Conservation (phyloP, 2,329 filamentous ascomycete genomes). For the Paecilomyces formosus region DNA sequence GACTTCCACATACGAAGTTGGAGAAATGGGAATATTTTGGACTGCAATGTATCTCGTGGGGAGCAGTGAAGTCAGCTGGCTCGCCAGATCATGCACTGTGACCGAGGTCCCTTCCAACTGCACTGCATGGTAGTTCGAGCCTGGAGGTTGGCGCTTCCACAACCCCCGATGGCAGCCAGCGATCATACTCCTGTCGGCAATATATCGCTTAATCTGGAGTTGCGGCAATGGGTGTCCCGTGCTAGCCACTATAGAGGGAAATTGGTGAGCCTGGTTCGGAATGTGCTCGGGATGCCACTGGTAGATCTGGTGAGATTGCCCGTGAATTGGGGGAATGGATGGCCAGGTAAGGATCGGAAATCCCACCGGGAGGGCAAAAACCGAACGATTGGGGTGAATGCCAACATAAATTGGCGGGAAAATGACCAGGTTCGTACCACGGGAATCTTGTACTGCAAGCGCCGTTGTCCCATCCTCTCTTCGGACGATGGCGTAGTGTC, state of each 20-base stretch:
- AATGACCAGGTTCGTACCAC: not conserved
- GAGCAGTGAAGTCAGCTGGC: not conserved
- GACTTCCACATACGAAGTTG: not conserved
- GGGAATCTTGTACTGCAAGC: not conserved
- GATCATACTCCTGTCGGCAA: not conserved
- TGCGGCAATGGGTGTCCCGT: not conserved
- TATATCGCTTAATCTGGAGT: not conserved
- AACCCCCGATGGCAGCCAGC: not conserved
- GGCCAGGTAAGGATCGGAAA: not conserved
- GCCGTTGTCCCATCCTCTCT: not conserved
- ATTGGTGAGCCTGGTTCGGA: not conserved
- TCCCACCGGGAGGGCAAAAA: not conserved
- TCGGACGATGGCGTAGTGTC: not conserved
- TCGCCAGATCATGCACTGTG: not conserved
- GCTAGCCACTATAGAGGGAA: not conserved
- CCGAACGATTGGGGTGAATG: not conserved
- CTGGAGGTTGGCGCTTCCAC: not conserved
- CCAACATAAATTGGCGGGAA: not conserved
- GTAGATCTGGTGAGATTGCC: not conserved
- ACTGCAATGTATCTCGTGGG: not conserved
- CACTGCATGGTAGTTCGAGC: not conserved
- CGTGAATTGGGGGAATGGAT: not conserved
- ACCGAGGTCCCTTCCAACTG: not conserved
- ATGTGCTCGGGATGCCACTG: not conserved
- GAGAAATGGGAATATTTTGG: not conserved